A percentile compares a stretch with the other conserved stretches of the same genome.
These are phyloP conservation scores for Entomortierella lignicola DNA, from an alignment of 192 early-diverging fungal genomes.

Conservation along the genomic window DNA sequence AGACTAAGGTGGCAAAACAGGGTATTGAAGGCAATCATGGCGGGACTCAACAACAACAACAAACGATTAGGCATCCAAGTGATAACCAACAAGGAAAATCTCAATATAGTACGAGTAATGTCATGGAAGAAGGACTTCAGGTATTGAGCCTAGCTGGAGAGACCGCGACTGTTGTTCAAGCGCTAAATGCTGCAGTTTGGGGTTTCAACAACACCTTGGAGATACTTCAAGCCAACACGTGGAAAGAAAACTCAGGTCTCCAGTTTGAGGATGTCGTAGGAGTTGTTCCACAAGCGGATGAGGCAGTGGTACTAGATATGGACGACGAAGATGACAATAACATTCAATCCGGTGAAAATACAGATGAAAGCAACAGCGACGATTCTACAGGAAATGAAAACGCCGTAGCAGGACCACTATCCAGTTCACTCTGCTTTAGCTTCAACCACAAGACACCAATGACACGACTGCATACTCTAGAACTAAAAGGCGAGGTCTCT, in stretches of 20 bases:
- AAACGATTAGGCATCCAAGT: neutral
- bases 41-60: neutral
- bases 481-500: slow-evolving; percentile 23
- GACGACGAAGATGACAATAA: neutral
- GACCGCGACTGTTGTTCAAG: slow-evolving; percentile 3
- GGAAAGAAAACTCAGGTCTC: slow-evolving; percentile 1
- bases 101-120: neutral
- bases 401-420: no score
- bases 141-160: slow-evolving; percentile 19
- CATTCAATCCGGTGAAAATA: no score
- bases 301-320: neutral
- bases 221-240: slow-evolving; percentile 1
- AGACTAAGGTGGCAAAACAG: neutral
- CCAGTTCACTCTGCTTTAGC: neutral
- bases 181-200: slow-evolving; percentile 1
- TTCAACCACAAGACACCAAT: neutral
- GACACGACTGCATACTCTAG: slow-evolving; percentile 1
- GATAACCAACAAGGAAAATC: neutral
- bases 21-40: neutral
- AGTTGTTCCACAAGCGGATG: neutral
- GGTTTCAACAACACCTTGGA: slow-evolving; percentile 1
- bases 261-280: neutral
- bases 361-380: neutral
- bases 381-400: neutral
- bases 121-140: neutral